A percentile compares a stretch with the other conserved stretches of the same genome.
Evolutionary conservation across 352 stramenopile species (phyloP).

Genomic region (Blastocystis sp.): DNA sequence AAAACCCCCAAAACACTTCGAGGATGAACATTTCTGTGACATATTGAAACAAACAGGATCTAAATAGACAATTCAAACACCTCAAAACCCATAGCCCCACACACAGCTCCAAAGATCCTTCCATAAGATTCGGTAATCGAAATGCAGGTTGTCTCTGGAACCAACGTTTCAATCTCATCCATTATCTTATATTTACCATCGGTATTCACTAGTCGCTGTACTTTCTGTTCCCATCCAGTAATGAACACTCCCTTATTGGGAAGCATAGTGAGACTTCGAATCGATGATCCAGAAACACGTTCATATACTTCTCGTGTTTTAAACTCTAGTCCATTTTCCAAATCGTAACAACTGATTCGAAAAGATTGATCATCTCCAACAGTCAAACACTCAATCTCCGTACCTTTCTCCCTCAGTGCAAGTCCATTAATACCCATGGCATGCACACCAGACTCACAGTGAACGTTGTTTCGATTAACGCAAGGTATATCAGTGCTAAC

Average conservation of each 20-base stretch:
- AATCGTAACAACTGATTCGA: background rate
- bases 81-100: slow-evolving; percentile 52
- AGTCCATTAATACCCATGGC: slow-evolving; percentile 48
- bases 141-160: slow-evolving; percentile 50
- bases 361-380: slow-evolving; percentile 46
- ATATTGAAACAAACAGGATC: background rate
- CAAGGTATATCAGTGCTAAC: background rate
- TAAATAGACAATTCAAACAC: slow-evolving; percentile 64
- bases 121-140: background rate
- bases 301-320: background rate
- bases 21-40: too few species aligned
- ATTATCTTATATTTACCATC: background rate
- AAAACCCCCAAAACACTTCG: too few species aligned
- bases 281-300: slow-evolving; percentile 11
- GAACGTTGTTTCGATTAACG: background rate
- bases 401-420: background rate
- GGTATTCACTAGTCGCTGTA: background rate
- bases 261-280: background rate
- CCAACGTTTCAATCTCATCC: background rate
- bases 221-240: slow-evolving; percentile 27
- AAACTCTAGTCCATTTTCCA: background rate
- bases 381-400: background rate
- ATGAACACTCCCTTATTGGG: background rate
- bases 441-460: background rate
- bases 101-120: background rate